Conservation (phyloP, 805 yeast species). For the Citeromyces nyonsensis region DNA sequence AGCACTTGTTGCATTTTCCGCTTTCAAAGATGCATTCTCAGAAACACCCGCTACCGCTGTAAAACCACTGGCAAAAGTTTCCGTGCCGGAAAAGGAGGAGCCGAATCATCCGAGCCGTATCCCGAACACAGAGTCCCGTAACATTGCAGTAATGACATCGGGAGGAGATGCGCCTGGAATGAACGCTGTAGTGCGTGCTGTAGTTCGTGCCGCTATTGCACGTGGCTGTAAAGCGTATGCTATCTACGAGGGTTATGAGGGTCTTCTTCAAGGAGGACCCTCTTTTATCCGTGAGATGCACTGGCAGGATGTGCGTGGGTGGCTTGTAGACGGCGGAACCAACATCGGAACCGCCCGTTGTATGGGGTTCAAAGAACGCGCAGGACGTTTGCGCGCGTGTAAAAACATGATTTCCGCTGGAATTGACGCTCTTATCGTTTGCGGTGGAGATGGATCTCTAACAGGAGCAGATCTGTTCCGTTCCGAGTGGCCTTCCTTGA, state of each 20-base stretch:
- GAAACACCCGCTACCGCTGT: slow-evolving; percentile 6
- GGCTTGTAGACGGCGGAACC: slow-evolving; percentile 61
- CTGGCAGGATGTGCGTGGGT: slow-evolving; percentile 66
- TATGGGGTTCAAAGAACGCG: slow-evolving; percentile 46
- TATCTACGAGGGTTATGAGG: slow-evolving; percentile 62
- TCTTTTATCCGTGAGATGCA: slow-evolving; percentile 38
- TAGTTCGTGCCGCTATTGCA: slow-evolving; percentile 51
- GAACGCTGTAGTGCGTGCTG: slow-evolving; percentile 66
- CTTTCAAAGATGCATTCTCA: slow-evolving; percentile 36
- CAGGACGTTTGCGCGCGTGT: slow-evolving; percentile 51
- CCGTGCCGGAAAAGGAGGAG: too few species aligned
- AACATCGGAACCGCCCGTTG: slow-evolving; percentile 70
- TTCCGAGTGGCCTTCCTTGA: slow-evolving; percentile 61
- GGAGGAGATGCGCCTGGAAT: slow-evolving; percentile 80
- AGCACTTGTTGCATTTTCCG: slow-evolving; percentile 64
- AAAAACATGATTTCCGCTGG: slow-evolving; percentile 54
- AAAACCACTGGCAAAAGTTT: slow-evolving; percentile 1
- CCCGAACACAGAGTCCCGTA: too few species aligned
- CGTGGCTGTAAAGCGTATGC: slow-evolving; percentile 54
- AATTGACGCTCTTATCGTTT: slow-evolving; percentile 63
- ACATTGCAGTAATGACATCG: slow-evolving; percentile 67
- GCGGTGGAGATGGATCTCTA: slow-evolving; percentile 77
- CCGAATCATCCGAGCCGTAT: too few species aligned
- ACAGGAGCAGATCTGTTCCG: slow-evolving; percentile 75
- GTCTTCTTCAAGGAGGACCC: slow-evolving; percentile 53